Evolutionary conservation across 2,329 filamentous ascomycete species (phyloP).

Genomic region (Cladobotryum mycophilum): DNA sequence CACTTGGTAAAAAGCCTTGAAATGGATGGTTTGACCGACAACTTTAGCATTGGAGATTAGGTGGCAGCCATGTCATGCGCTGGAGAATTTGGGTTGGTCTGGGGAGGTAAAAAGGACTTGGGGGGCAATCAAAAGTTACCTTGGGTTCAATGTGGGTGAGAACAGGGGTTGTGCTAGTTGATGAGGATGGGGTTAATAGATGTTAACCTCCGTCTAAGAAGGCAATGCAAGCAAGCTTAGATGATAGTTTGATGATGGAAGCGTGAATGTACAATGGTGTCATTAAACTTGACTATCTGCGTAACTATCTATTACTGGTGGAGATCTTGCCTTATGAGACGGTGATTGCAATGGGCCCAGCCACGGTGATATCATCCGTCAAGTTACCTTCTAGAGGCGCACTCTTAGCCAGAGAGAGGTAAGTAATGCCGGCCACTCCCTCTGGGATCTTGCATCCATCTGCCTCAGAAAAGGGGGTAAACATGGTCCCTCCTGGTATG

Average conservation of each 20-base stretch:
- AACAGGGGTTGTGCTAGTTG: not conserved
- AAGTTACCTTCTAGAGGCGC: slow-evolving; percentile 45
- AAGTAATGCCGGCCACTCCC: slow-evolving; percentile 57
- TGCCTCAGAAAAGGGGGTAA: slow-evolving; percentile 47
- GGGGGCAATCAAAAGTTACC: not conserved
- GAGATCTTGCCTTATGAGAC: slow-evolving; percentile 21
- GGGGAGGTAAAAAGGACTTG: not conserved
- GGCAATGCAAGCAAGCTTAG: slow-evolving; percentile 9
- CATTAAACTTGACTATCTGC: not conserved
- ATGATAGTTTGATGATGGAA: not conserved
- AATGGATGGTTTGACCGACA: slow-evolving; percentile 6
- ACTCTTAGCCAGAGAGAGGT: slow-evolving; percentile 57
- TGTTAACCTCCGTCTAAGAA: not conserved
- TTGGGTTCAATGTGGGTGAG: not conserved
- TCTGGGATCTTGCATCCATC: slow-evolving; percentile 56
- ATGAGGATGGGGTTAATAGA: not conserved
- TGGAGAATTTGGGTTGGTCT: not conserved
- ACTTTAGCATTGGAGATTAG: slow-evolving; percentile 3
- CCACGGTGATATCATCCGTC: slow-evolving; percentile 58
- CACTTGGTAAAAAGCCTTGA: slow-evolving; percentile 4
- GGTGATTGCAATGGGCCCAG: slow-evolving; percentile 55
- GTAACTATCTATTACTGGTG: too few relatives aligned
- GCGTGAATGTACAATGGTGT: not conserved
- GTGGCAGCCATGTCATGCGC: slow-evolving; percentile 1
- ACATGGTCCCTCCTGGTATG: slow-evolving; percentile 51